Evolutionary conservation across 1,139 yeast genomes (phyloP).

Genomic region (Kodamaea anthophila): DNA sequence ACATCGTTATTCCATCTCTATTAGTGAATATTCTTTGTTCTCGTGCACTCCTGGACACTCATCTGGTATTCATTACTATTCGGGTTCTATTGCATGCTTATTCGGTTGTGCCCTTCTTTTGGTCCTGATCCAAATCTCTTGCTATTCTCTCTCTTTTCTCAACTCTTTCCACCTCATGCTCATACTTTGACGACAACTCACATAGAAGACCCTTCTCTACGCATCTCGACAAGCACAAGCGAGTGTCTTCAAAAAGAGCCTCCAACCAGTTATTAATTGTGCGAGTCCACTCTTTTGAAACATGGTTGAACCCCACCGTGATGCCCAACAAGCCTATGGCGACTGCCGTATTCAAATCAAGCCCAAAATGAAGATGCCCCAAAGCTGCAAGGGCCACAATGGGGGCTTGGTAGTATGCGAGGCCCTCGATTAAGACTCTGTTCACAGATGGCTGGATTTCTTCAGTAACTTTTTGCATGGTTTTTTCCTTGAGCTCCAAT

Average conservation of each 20-base stretch:
- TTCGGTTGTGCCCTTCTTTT: not conserved
- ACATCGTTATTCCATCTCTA: too few species aligned
- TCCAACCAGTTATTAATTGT: constrained; percentile 26
- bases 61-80: not conserved
- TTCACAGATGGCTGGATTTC: constrained; percentile 40
- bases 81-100: not conserved
- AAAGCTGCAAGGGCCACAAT: constrained; percentile 26
- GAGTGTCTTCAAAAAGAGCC: constrained; percentile 28
- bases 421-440: constrained; percentile 23
- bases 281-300: constrained; percentile 33
- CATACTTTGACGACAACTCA: constrained; percentile 24
- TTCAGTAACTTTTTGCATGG: constrained; percentile 21
- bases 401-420: constrained; percentile 37
- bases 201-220: constrained; percentile 34
- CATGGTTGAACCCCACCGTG: constrained; percentile 40
- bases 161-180: constrained; percentile 16
- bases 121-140: constrained; percentile 1
- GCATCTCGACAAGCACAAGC: constrained; percentile 33
- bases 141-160: constrained; percentile 12
- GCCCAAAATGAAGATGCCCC: constrained; percentile 32
- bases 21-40: too few species aligned
- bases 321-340: constrained; percentile 37
- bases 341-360: constrained; percentile 26
- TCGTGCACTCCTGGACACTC: too few species aligned
- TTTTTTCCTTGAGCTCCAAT: constrained; percentile 21